phyloP scores from a whole-genome alignment of 2,329 filamentous ascomycete genomes.

The Diaporthe eres region DNA sequence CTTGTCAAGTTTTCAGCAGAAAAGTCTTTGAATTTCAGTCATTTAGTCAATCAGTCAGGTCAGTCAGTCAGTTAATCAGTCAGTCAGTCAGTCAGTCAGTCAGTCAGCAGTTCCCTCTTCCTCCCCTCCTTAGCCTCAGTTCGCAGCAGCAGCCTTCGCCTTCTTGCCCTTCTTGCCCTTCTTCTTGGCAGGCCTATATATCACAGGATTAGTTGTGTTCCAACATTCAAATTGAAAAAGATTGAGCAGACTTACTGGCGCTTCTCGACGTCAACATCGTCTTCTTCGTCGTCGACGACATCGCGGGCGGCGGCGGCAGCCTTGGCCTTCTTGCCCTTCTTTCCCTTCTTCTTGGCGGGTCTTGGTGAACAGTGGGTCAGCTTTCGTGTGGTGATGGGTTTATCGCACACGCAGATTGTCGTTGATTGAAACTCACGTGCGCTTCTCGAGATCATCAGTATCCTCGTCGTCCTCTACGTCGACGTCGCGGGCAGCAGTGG shows the following conservation, averaged over 20 bases:
- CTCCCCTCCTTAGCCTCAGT: neutral
- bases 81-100: too few species aligned
- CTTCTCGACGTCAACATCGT: neutral
- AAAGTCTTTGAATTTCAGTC: too few species aligned
- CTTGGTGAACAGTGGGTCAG: neutral
- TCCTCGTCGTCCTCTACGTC: neutral
- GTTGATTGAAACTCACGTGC: neutral
- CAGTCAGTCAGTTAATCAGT: too few species aligned
- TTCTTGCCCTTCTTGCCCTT: conserved; percentile 24
- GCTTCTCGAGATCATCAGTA: neutral
- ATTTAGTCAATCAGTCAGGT: too few species aligned
- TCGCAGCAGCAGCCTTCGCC: conserved; percentile 17
- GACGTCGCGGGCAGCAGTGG: neutral
- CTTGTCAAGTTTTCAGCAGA: too few species aligned
- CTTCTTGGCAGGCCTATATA: conserved; percentile 7
- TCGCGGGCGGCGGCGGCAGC: neutral
- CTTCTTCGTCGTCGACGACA: neutral
- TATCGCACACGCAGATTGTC: neutral
- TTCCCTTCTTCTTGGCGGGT: conserved; percentile 4
- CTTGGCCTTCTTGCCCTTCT: conserved; percentile 6
- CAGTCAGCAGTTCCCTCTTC: neutral
- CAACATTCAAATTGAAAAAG: too few species aligned
- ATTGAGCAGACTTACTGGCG: neutral
- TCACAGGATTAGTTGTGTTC: neutral
- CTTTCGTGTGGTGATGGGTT: too few species aligned